A percentile compares a stretch with the other conserved stretches of the same genome.
These are phyloP conservation scores for Wickerhamiella nectarea DNA, from an alignment of 805 yeast genomes.

Conservation along the genomic window DNA sequence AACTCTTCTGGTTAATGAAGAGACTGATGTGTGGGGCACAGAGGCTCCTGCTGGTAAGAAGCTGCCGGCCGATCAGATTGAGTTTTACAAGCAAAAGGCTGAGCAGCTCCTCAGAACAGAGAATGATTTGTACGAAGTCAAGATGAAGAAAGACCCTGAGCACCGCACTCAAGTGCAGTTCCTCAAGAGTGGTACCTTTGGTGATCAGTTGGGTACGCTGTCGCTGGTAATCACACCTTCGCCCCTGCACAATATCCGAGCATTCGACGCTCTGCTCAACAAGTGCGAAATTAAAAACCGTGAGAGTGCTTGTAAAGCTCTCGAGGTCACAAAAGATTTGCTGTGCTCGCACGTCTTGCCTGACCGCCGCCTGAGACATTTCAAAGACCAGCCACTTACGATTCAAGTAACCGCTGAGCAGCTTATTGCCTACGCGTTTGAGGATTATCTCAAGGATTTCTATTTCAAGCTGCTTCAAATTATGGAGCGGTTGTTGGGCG, in stretches of 20 bases:
- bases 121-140: slow-evolving; percentile 51
- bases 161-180: slow-evolving; percentile 63
- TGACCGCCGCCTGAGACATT: slow-evolving; percentile 65
- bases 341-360: slow-evolving; percentile 70
- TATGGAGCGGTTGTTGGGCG: slow-evolving; percentile 74
- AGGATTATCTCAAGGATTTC: slow-evolving; percentile 68
- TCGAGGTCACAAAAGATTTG: slow-evolving; percentile 81
- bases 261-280: slow-evolving; percentile 60
- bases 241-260: slow-evolving; percentile 76
- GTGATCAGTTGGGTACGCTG: slow-evolving; percentile 88
- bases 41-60: slow-evolving; percentile 27
- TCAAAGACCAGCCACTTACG: slow-evolving; percentile 58
- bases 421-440: slow-evolving; percentile 68
- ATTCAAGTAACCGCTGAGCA: slow-evolving; percentile 37
- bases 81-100: slow-evolving; percentile 51
- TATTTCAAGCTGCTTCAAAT: slow-evolving; percentile 65
- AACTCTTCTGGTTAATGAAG: slow-evolving; percentile 36
- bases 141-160: slow-evolving; percentile 52
- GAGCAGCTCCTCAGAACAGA: slow-evolving; percentile 53
- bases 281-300: slow-evolving; percentile 85
- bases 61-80: slow-evolving; percentile 35
- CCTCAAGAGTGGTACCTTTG: slow-evolving; percentile 80
- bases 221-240: slow-evolving; percentile 90
- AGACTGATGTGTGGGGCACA: slow-evolving; percentile 58
- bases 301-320: slow-evolving; percentile 82